A percentile compares a stretch with the other conserved stretches of the same genome.
Evolutionary conservation across 352 stramenopile genomes (phyloP).

Genomic region (Pythium folliculosum): DNA sequence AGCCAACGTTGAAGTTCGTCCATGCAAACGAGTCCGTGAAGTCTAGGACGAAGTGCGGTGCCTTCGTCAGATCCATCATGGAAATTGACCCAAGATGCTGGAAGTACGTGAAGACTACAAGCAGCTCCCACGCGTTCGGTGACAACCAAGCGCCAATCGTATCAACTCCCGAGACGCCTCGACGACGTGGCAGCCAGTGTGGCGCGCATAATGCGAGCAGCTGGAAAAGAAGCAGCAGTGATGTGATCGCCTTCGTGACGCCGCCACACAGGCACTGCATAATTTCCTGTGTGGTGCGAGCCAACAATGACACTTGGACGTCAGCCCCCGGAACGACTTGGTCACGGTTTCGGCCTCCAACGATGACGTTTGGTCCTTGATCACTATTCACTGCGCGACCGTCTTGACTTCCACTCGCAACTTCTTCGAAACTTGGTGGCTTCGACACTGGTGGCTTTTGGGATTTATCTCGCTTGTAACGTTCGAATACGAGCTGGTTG

Average conservation of each 20-base stretch:
- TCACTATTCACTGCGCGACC: background rate
- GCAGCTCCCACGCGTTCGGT: conserved; percentile 72
- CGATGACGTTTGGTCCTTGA: conserved; percentile 14
- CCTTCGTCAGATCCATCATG: conserved; percentile 71
- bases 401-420: background rate
- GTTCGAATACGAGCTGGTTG: conserved; percentile 22
- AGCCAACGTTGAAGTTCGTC: conserved; percentile 46
- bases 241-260: conserved; percentile 45
- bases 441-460: conserved; percentile 8
- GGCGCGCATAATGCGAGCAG: conserved; percentile 50
- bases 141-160: conserved; percentile 40
- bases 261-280: conserved; percentile 52
- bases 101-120: conserved; percentile 60
- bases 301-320: conserved; percentile 49
- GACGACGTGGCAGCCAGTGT: conserved; percentile 37
- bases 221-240: conserved; percentile 63
- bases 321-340: conserved; percentile 55
- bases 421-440: background rate
- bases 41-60: conserved; percentile 72
- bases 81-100: conserved; percentile 75
- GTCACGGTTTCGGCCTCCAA: conserved; percentile 53
- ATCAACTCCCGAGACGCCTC: conserved; percentile 1
- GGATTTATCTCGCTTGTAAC: conserved; percentile 24
- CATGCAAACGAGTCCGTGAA: conserved; percentile 82
- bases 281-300: conserved; percentile 47